Evolutionary conservation across 2,329 filamentous ascomycete species (phyloP).

Genomic region (Curvularia sp.): DNA sequence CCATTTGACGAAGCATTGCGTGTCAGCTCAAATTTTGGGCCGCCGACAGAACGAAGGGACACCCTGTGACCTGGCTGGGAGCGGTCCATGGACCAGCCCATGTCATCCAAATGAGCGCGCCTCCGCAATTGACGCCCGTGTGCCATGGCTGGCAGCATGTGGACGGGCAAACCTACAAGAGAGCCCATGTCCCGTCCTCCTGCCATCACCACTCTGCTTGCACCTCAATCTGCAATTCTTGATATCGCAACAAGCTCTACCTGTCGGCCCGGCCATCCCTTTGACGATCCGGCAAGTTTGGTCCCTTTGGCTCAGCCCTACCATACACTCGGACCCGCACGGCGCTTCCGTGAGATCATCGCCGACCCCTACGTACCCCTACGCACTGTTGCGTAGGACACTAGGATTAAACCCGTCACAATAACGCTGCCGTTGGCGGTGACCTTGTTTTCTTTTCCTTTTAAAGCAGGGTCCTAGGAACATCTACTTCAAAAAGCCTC

Average conservation of each 20-base stretch:
- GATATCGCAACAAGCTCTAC: neutral
- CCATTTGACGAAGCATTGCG: conserved; percentile 32
- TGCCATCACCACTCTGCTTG: conserved; percentile 7
- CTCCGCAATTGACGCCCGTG: conserved; percentile 25
- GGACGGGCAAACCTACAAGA: conserved; percentile 36
- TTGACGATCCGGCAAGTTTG: conserved; percentile 17
- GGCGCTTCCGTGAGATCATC: conserved; percentile 19
- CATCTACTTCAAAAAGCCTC: conserved; percentile 21
- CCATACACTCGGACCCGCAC: conserved; percentile 23
- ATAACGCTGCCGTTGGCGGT: conserved; percentile 19
- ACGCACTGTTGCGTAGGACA: conserved; percentile 22
- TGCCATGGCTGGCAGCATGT: conserved; percentile 8
- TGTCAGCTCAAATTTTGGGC: conserved; percentile 41
- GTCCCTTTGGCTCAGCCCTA: conserved; percentile 28
- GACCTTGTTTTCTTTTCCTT: conserved; percentile 3
- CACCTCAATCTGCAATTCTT: conserved; percentile 8
- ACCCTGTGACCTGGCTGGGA: conserved; percentile 42
- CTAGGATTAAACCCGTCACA: conserved; percentile 16
- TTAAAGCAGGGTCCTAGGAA: conserved; percentile 21
- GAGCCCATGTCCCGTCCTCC: conserved; percentile 24
- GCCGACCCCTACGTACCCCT: conserved; percentile 30
- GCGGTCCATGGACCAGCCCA: conserved; percentile 33
- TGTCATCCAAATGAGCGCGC: conserved; percentile 28
- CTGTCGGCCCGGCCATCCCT: neutral
- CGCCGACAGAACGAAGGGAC: conserved; percentile 30